These are phyloP conservation scores for Apiospora pterosperma DNA, from an alignment of 2,329 filamentous ascomycete species.

Conservation along the genomic window DNA sequence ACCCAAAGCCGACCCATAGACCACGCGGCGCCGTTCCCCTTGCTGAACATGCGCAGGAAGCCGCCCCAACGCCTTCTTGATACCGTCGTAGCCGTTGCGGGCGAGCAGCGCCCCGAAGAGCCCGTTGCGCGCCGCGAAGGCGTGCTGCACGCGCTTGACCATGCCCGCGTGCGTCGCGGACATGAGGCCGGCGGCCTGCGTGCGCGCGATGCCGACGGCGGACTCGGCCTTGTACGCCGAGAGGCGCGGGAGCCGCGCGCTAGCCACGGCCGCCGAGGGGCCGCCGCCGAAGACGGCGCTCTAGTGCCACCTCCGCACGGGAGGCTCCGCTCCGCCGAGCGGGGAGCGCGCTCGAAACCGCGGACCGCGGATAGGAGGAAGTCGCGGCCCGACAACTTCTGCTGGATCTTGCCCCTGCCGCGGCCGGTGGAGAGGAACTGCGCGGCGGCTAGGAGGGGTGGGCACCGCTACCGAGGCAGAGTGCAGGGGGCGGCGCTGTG, in stretches of 20 bases:
- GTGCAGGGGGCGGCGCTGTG: conserved; percentile 32
- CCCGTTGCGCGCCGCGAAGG: conserved; percentile 40
- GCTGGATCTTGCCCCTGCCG: background rate
- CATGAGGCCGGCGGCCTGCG: conserved; percentile 37
- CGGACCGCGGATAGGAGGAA: conserved; percentile 33
- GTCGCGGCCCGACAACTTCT: conserved; percentile 17
- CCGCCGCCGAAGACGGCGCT: conserved; percentile 32
- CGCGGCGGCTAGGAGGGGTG: conserved; percentile 34
- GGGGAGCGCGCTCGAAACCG: conserved; percentile 37
- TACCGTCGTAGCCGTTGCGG: conserved; percentile 35
- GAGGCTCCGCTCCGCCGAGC: conserved; percentile 34
- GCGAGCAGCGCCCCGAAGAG: conserved; percentile 36
- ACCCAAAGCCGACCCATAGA: no score
- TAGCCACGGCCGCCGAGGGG: conserved; percentile 28
- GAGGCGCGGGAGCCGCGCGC: conserved; percentile 29
- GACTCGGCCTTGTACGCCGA: conserved; percentile 25
- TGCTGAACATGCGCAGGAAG: background rate
- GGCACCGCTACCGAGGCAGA: background rate
- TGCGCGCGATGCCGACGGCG: conserved; percentile 36
- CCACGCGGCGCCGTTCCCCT: background rate
- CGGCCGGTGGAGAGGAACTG: conserved; percentile 8
- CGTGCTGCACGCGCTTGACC: conserved; percentile 43
- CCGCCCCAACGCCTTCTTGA: conserved; percentile 10
- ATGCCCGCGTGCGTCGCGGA: conserved; percentile 39
- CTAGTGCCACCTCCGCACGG: conserved; percentile 37